These are phyloP conservation scores for Neurospora sp. DNA, from an alignment of 495 filamentous ascomycete species.

Conservation along the genomic window DNA sequence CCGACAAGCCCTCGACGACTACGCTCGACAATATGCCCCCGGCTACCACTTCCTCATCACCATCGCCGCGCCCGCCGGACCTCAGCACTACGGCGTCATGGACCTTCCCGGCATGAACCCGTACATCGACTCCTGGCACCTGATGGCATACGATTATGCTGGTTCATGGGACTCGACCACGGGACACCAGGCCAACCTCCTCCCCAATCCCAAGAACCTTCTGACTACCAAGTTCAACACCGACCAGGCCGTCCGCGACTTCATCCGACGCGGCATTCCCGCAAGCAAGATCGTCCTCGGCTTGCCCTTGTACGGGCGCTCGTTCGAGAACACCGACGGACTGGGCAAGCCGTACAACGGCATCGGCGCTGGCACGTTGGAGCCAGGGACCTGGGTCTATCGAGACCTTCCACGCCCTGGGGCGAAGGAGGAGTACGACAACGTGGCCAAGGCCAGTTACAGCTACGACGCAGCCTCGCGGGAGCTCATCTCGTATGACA, in stretches of 20 bases:
- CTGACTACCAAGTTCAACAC: slow-evolving; percentile 57
- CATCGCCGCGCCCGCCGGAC: slow-evolving; percentile 52
- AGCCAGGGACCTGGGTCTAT: slow-evolving; percentile 74
- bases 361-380: slow-evolving; percentile 54
- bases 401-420: slow-evolving; percentile 47
- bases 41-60: slow-evolving; percentile 61
- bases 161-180: slow-evolving; percentile 59
- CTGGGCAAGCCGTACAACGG: slow-evolving; percentile 58
- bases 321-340: slow-evolving; percentile 63
- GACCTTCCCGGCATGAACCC: slow-evolving; percentile 58
- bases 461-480: slow-evolving; percentile 50
- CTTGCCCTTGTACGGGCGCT: slow-evolving; percentile 77
- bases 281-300: slow-evolving; percentile 67
- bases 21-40: slow-evolving; percentile 39
- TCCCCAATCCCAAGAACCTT: slow-evolving; percentile 39
- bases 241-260: slow-evolving; percentile 55
- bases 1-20: slow-evolving; percentile 54
- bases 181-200: slow-evolving; percentile 72
- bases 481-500: slow-evolving; percentile 74
- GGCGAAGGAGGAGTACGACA: slow-evolving; percentile 37
- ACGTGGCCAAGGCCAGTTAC: slow-evolving; percentile 50
- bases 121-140: slow-evolving; percentile 75
- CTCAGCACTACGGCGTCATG: slow-evolving; percentile 59
- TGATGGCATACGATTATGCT: slow-evolving; percentile 73
- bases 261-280: slow-evolving; percentile 51